These are phyloP conservation scores for Tausonia pullulans DNA, from an alignment of 1,284 basidiomycete genomes.

Conservation along the genomic window DNA sequence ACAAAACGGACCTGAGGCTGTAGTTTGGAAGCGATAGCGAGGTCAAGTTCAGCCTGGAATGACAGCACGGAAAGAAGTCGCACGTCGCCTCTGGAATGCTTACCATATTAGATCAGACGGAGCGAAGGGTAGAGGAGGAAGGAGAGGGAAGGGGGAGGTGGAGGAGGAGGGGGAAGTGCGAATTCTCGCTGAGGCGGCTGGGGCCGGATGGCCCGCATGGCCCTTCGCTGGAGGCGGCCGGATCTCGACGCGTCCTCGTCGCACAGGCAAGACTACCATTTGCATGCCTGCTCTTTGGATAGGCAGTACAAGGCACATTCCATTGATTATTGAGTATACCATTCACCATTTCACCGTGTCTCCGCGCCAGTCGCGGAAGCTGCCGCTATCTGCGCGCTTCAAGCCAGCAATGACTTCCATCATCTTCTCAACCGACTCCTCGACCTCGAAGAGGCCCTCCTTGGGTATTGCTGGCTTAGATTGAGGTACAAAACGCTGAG, in stretches of 20 bases:
- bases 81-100: not conserved
- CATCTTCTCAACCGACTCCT: conserved; percentile 49
- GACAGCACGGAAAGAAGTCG: not conserved
- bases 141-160: not conserved
- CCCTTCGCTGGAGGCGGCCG: no score
- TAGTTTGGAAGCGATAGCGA: not conserved
- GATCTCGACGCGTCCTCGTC: no score
- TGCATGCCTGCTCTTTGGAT: no score
- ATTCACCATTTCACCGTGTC: no score
- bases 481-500: conserved; percentile 28
- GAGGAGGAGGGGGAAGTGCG: not conserved
- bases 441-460: conserved; percentile 48
- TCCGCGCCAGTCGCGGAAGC: no score
- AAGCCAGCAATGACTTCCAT: conserved; percentile 44
- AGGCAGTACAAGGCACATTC: no score
- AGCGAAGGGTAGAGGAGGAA: not conserved
- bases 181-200: not conserved
- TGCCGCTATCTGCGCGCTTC: conserved; percentile 15
- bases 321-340: no score
- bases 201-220: no score
- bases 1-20: conserved; percentile 15
- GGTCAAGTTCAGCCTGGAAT: not conserved
- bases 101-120: conserved; percentile 2
- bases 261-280: no score
- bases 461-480: conserved; percentile 22